Base-by-base conservation (phyloP, 768 basidiomycete genomes). In the Leucocoprinus birnbaumii region DNA sequence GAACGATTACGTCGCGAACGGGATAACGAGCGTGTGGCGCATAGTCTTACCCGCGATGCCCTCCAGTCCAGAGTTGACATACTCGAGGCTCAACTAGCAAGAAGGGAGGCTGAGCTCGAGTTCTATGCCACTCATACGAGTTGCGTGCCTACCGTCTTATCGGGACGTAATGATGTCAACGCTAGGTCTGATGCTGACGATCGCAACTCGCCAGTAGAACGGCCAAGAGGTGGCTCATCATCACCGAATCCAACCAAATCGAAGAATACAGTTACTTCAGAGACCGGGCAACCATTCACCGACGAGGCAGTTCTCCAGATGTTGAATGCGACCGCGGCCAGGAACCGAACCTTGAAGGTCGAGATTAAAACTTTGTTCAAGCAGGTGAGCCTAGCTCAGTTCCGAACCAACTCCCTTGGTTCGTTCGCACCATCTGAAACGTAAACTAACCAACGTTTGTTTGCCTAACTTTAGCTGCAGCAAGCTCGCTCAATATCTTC, bases 21-120 rank as follows among this genome's bases (percentile, higher is more conserved):
- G 27, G 75, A 77, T 24, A 52, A 67, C 0, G 82, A 84, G 60
- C 73, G 74, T 2, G 60, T 61, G 40, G 73, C 73, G 0, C 80
- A 82, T 59, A 60, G 58, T 9, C 66, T 66, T n/a, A 76, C 72
- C 0, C 68, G 67, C 8, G 65, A 73, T 16, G 66, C 71, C 2
- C 71, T 74, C 0, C 76, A 79, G 46, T 61, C 66, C 0, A 72
- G 75, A 46, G 72, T 81, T 21, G 63, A 72, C 3, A 65, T 68
- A 16, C 70, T 87, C 2, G 74, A 79, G 54, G 82, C 83, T 0
- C 76, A 77, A 63, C 63, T 87, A 3, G 80, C 83, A 0, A 74
- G 77, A 4, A 72, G 83, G n/a, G 84, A 86, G 43, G 76, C 76
- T 0, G 80, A 84, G 59, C 68, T 86, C 4, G 80, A 80, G 59